Conservation (phyloP, 2,329 filamentous ascomycete genomes). For the Penicillium freii region DNA sequence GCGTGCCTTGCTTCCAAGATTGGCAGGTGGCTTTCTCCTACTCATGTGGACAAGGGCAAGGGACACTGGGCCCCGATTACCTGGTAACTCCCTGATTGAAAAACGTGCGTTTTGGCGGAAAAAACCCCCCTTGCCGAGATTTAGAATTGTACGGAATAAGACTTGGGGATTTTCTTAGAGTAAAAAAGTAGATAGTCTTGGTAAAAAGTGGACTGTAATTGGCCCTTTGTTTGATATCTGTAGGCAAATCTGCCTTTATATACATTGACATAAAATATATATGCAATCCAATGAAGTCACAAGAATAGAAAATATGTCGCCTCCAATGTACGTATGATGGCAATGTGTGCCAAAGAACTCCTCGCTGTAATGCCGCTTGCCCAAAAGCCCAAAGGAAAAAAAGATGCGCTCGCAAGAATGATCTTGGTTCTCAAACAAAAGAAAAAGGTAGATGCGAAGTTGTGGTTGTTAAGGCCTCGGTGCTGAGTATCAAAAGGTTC, state of each 20-base stretch:
- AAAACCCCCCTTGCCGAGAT: not conserved
- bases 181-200: not conserved
- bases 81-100: not conserved
- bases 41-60: not conserved
- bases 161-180: not conserved
- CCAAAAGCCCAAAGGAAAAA: not conserved
- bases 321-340: not conserved
- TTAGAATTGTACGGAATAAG: not conserved
- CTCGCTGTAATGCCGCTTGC: constrained; percentile 3
- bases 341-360: constrained; percentile 3
- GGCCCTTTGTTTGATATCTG: not conserved
- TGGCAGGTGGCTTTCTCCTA: not conserved
- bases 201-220: not conserved
- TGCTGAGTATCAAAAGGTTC: not conserved
- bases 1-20: not conserved
- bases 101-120: too few relatives aligned
- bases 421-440: constrained; percentile 9
- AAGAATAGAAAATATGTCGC: not conserved
- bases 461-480: not conserved
- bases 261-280: not conserved
- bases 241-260: not conserved
- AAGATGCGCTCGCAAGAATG: not conserved
- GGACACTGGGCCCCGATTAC: not conserved
- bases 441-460: not conserved
- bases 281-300: not conserved